phyloP scores from a whole-genome alignment of 805 yeast genomes.

The Torulaspora microellipsoides region DNA sequence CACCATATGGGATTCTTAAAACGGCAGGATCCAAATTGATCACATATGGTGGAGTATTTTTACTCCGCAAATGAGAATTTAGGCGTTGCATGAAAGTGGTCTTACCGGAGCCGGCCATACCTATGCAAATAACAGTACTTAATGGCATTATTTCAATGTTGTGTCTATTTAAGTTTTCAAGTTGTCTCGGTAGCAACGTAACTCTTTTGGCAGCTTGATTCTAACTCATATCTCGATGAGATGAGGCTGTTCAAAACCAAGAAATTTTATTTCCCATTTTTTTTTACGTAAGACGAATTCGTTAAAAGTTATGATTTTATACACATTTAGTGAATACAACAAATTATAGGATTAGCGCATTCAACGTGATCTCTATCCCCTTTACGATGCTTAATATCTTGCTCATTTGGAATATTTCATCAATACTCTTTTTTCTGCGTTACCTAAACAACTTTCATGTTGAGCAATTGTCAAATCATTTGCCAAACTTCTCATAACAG shows the following conservation, averaged over 20 bases:
- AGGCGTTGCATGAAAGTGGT: slow-evolving; percentile 96
- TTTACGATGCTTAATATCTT: no score
- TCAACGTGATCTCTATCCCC: no score
- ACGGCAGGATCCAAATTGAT: slow-evolving; percentile 97
- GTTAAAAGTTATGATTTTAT: no score
- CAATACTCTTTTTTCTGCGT: slow-evolving; percentile 55
- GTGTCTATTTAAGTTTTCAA: no score
- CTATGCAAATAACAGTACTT: slow-evolving; percentile 48
- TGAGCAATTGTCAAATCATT: slow-evolving; percentile 65
- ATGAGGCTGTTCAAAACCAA: background rate
- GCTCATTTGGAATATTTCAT: slow-evolving; percentile 6
- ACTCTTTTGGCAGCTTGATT: no score
- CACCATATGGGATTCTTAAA: slow-evolving; percentile 84
- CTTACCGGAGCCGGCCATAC: slow-evolving; percentile 84
- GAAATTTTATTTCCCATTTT: background rate
- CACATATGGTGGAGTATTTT: slow-evolving; percentile 77
- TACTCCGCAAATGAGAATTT: slow-evolving; percentile 78
- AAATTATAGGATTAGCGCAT: no score
- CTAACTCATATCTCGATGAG: no score
- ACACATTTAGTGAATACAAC: no score
- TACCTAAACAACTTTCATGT: slow-evolving; percentile 52
- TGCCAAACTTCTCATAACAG: slow-evolving; percentile 62
- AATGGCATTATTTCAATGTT: slow-evolving; percentile 34
- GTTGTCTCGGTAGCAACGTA: no score
- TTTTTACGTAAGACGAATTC: no score